Evolutionary conservation across 2,329 filamentous ascomycete species (phyloP).

Genomic region (Xenosphaeropsis pyriputrescens): DNA sequence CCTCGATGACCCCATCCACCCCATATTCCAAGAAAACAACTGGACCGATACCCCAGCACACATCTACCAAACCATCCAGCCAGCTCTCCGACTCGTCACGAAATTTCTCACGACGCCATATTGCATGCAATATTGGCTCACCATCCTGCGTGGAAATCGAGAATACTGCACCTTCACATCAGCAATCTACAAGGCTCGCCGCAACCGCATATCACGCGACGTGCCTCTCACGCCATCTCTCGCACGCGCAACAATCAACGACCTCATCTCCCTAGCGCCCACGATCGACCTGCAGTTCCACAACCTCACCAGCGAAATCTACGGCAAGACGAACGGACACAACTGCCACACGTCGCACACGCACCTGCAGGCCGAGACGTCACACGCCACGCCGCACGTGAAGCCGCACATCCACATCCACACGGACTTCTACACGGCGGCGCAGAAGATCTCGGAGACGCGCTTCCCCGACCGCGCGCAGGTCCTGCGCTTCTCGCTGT

Average conservation of each 20-base stretch:
- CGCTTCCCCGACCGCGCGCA: neutral
- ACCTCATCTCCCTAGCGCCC: neutral
- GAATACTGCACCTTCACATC: neutral
- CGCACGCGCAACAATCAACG: neutral
- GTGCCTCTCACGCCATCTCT: neutral
- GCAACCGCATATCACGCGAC: neutral
- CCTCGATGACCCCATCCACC: neutral
- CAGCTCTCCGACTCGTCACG: neutral
- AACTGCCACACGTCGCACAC: neutral
- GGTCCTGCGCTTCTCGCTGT: neutral
- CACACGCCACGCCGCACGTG: neutral
- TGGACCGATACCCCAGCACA: neutral
- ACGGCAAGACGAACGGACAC: neutral
- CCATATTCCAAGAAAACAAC: neutral
- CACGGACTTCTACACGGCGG: neutral
- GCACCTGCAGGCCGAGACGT: too few relatives aligned
- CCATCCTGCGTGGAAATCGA: neutral
- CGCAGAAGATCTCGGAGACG: neutral
- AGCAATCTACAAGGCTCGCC: neutral
- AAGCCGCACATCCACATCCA: neutral
- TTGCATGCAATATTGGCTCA: neutral
- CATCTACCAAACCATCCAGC: neutral
- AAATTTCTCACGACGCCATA: neutral
- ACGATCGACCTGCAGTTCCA: neutral
- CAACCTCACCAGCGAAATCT: neutral